Evolutionary conservation across 2,329 filamentous ascomycete species (phyloP).

Genomic region (Mariannaea elegans): DNA sequence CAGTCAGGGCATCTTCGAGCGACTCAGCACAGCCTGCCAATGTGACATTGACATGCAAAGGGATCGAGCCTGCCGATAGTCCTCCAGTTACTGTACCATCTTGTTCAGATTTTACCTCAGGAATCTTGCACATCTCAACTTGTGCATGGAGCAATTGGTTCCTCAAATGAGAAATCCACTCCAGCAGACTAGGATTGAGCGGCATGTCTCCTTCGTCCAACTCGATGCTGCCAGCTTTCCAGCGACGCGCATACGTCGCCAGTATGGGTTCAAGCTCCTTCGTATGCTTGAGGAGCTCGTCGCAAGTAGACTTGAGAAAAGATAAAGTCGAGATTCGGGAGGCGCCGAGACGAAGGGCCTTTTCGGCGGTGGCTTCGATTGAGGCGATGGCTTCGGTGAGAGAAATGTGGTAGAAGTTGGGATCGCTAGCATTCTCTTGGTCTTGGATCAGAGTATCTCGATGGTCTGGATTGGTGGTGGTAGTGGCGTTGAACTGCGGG

Average conservation of each 20-base stretch:
- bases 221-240: conserved; percentile 18
- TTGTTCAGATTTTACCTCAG: background rate
- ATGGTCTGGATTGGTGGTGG: background rate
- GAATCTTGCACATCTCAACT: background rate
- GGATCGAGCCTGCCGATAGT: conserved; percentile 5
- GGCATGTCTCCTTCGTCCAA: conserved; percentile 21
- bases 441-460: background rate
- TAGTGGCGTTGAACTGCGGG: background rate
- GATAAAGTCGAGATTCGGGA: conserved; percentile 27
- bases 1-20: conserved; percentile 10
- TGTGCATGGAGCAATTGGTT: background rate
- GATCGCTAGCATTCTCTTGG: conserved; percentile 7
- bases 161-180: conserved; percentile 21
- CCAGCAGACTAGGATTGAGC: conserved; percentile 24
- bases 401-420: conserved; percentile 18
- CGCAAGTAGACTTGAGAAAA: conserved; percentile 24
- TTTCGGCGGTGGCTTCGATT: conserved; percentile 4
- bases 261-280: conserved; percentile 31
- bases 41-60: conserved; percentile 14
- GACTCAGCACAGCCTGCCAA: conserved; percentile 15
- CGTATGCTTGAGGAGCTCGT: conserved; percentile 15
- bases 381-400: conserved; percentile 6
- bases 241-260: conserved; percentile 22
- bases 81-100: background rate
- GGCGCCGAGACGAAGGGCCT: conserved; percentile 16